Base-by-base conservation (phyloP, 495 filamentous ascomycete genomes). In the Aspergillus sparsus region DNA sequence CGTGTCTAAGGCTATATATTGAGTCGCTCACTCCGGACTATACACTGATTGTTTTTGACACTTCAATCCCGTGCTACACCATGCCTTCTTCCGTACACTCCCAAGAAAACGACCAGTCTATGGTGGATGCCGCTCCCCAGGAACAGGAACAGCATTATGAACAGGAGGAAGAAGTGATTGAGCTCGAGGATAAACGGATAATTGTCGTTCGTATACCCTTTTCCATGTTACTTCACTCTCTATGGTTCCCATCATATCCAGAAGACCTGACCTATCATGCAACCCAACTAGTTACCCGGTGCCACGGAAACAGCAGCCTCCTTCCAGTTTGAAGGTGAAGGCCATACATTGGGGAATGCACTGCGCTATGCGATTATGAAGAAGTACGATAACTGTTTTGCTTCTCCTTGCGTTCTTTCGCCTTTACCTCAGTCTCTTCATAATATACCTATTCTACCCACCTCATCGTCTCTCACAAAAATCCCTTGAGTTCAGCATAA, bases 341-440 rank as follows among this genome's bases (percentile, higher is more conserved):
- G 94, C 18, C 94, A 98, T 70, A 98, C 94, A 0, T 77, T 98
- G 59, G 94, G 95, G 4, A 98, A 98, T 74, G 91, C 93, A 6
- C 79, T 98, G 60, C 82, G 94, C 62, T 97, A 89, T 70, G 87
- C 96, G 61, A 97, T 98, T 65, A 97, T 97, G 92, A 97, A 96
- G 77, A 98, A 98, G 94, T 97, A 77, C 57, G 82, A 27, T 3
- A 27, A 27, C 21, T 3, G 3, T 27, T 73, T 31, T 36, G 5
- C 37, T 15, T 39, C 8, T 33, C 46, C 41, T 47, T 39, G 32
- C 18, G 0, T 46, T 32, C 6, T 33, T 39, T 15, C 21, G 21
- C 21, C n/a, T 31, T 6, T 47, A 15, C 13, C 6, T 12, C 1
- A 35, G n/a, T 13, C 39, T 11, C 32, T 32, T 7, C 12, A 15